Conservation (phyloP, 2,329 filamentous ascomycete species). For the Elsinoe fawcettii region DNA sequence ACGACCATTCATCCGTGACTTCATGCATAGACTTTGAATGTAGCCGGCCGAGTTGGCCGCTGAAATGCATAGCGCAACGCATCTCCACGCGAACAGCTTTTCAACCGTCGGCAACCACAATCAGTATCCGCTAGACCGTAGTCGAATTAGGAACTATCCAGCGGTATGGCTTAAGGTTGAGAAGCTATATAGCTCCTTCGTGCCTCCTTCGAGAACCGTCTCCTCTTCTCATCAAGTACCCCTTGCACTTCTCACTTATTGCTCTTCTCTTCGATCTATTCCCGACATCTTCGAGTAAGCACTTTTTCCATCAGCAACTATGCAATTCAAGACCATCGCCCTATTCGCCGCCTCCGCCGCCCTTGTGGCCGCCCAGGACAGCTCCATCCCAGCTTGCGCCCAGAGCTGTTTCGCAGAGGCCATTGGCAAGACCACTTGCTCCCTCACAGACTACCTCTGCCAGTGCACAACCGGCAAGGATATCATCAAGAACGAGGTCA, state of each 20-base stretch:
- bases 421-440: constrained; percentile 42
- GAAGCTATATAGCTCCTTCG: constrained; percentile 10
- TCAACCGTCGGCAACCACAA: constrained; percentile 6
- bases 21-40: not conserved
- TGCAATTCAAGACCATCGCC: constrained; percentile 14
- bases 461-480: constrained; percentile 41
- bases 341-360: not conserved
- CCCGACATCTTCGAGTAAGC: not conserved
- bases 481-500: constrained; percentile 34
- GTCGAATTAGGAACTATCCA: not conserved
- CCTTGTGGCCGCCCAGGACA: constrained; percentile 15
- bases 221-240: not conserved
- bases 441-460: constrained; percentile 41
- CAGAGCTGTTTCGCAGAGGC: constrained; percentile 42
- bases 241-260: not conserved
- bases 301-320: not conserved
- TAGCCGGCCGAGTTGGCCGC: not conserved
- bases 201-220: not conserved
- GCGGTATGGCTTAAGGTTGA: not conserved
- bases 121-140: not conserved
- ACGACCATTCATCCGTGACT: not conserved
- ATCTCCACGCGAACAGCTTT: constrained; percentile 11
- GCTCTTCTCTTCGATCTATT: not conserved
- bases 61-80: constrained; percentile 11
- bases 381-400: constrained; percentile 19